These are phyloP conservation scores for Dissophora globulifera DNA, from an alignment of 192 early-diverging fungal species.

Conservation along the genomic window DNA sequence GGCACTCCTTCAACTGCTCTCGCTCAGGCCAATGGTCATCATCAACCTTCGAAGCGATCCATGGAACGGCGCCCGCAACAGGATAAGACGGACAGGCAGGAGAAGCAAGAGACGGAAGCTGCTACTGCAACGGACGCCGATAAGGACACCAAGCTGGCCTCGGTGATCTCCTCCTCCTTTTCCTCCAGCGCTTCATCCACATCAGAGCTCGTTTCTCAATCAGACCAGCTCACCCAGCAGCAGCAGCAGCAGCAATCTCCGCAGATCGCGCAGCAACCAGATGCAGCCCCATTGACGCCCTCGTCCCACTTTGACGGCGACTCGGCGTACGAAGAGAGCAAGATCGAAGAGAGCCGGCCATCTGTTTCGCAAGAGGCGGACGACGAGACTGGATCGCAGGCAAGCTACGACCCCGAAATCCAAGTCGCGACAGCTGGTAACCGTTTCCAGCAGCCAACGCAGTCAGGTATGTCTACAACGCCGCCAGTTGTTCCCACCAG, in stretches of 20 bases:
- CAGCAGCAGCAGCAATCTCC: conserved; percentile 3
- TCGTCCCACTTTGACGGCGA: conserved; percentile 12
- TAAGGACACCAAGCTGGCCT: conserved; percentile 22
- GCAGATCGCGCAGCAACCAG: neutral
- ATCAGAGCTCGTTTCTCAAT: neutral
- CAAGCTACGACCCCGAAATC: conserved; percentile 17
- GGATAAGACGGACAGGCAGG: neutral
- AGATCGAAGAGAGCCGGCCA: conserved; percentile 4
- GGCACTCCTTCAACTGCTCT: conserved; percentile 3
- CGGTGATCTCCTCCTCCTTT: conserved; percentile 5
- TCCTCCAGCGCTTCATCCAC: too few relatives aligned
- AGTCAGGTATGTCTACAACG: neutral
- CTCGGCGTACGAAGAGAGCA: neutral
- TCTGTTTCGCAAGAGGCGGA: conserved; percentile 8
- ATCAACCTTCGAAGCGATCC: conserved; percentile 23
- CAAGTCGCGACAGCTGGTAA: conserved; percentile 16
- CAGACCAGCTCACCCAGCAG: conserved; percentile 4
- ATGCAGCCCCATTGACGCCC: conserved; percentile 7
- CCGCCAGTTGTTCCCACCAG: conserved; percentile 5
- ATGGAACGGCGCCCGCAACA: conserved; percentile 24
- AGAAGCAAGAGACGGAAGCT: neutral
- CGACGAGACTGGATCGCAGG: neutral
- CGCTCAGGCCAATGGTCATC: conserved; percentile 13
- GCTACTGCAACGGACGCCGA: neutral
- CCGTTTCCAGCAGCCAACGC: conserved; percentile 7